A percentile compares a stretch with the other conserved stretches of the same genome.
These are phyloP conservation scores for Neurospora cerealis DNA, from an alignment of 495 filamentous ascomycete genomes.

Conservation along the genomic window DNA sequence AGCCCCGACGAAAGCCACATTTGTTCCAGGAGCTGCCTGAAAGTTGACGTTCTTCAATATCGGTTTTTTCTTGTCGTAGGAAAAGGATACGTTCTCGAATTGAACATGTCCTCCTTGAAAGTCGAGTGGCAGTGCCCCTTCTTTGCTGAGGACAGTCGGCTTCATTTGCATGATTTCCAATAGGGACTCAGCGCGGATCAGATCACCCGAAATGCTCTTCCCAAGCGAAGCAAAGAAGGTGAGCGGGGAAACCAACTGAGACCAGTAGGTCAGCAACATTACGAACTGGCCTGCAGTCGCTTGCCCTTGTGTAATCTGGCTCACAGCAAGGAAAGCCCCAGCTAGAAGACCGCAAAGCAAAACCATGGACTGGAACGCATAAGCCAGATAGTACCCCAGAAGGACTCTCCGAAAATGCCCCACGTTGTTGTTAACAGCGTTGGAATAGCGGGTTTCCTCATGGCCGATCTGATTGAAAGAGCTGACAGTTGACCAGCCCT, in stretches of 20 bases:
- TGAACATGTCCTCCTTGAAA: constrained; percentile 50
- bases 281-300: constrained; percentile 61
- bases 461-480: constrained; percentile 63
- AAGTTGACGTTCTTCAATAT: constrained; percentile 59
- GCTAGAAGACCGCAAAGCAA: constrained; percentile 53
- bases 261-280: constrained; percentile 63
- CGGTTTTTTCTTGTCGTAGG: constrained; percentile 58
- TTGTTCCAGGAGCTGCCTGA: constrained; percentile 47
- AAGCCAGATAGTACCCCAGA: constrained; percentile 31
- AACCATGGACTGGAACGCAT: constrained; percentile 48
- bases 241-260: constrained; percentile 50
- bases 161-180: constrained; percentile 61
- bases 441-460: constrained; percentile 52
- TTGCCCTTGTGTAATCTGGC: constrained; percentile 46
- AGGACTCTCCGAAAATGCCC: constrained; percentile 29
- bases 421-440: constrained; percentile 34
- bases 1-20: constrained; percentile 66
- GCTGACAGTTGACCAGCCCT: constrained; percentile 59
- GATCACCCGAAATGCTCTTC: constrained; percentile 45
- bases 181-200: constrained; percentile 64
- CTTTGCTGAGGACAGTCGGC: constrained; percentile 48
- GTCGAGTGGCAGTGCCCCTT: constrained; percentile 43
- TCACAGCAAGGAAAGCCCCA: constrained; percentile 57
- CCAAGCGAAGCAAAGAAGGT: constrained; percentile 53
- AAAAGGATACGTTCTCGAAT: constrained; percentile 57